Evolutionary conservation across 305 asterid species (phyloP).

Genomic region (Petunia hybrid): DNA sequence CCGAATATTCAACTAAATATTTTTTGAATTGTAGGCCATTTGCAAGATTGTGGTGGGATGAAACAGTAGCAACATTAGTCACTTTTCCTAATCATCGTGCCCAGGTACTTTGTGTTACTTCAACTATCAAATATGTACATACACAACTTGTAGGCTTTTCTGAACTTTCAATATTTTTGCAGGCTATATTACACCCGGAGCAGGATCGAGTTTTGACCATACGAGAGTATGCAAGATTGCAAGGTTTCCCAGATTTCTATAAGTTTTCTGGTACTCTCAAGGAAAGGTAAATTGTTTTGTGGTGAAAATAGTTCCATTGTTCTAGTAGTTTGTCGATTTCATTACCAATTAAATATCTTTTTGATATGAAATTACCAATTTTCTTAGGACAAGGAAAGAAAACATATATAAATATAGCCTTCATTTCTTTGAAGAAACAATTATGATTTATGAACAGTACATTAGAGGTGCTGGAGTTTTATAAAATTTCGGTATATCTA

Average conservation of each 20-base stretch:
- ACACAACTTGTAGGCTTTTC: constrained; percentile 2
- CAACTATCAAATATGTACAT: background rate
- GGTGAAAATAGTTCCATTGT: background rate
- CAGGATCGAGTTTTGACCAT: constrained; percentile 79
- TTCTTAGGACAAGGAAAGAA: background rate
- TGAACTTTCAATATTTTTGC: constrained; percentile 28
- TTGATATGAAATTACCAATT: too few relatives aligned
- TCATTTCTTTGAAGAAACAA: background rate
- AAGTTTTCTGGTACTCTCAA: constrained; percentile 66
- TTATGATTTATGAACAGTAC: background rate
- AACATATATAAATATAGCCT: background rate
- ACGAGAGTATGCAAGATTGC: constrained; percentile 88
- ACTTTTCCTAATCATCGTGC: constrained; percentile 61
- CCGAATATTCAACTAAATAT: background rate
- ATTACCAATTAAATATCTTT: background rate
- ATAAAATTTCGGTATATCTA: too few relatives aligned
- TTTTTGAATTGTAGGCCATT: constrained; percentile 57
- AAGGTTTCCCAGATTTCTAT: constrained; percentile 90
- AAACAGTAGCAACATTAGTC: constrained; percentile 79
- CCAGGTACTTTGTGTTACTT: constrained; percentile 52
- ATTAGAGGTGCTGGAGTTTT: too few relatives aligned
- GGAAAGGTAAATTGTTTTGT: constrained; percentile 56
- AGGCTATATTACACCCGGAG: constrained; percentile 81
- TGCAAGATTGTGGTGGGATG: constrained; percentile 90
- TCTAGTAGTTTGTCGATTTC: background rate